Base-by-base conservation (phyloP, 1,284 basidiomycete genomes). In the Cutaneotrichosporon sp. region DNA sequence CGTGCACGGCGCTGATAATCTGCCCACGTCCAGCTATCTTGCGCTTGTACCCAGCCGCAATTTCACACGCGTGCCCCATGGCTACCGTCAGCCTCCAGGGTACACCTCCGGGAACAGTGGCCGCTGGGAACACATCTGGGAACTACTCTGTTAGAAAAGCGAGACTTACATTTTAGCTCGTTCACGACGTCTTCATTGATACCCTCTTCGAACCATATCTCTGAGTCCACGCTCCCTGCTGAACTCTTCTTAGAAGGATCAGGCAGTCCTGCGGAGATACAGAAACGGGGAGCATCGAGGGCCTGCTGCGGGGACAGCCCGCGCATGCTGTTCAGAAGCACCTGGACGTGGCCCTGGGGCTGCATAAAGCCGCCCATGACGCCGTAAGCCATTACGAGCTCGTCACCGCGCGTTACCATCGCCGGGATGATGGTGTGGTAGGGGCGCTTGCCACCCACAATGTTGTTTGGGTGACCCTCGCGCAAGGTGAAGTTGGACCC, bases 381-480 rank as follows among this genome's bases (percentile, higher is more conserved):
- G 46, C 91, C 90, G 61, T 86, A 93, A 52, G 83, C 84, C 63
- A 96, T 75, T 77, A 91, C 92, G 2, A 97, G 78, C 41, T 93
- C 89, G 55, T 86, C 81, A 3, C 82, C 84, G 38, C 50, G 49
- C 2, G 87, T 86, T 0, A 84, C 92, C 77, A 96, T 81, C 2
- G 88, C 89, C 6, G 94, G 54, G 58, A 94, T 93, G 66, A 96
- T 97, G 6, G 92, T 97, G 68, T 97, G 92, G 71, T 93, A 96
- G 2, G 92, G 91, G 16, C 90, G 80, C 76, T 96, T 96, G 7
- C 86, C 83, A 22, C 86, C 86, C 80, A 82, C 75, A 55, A 88
- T 76, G 34, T 79, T 81, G 71, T 98, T 97, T 0, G 89, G 86
- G 69, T 97, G 93, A 0, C 82, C 84, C 54, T 88, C 82, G 46